Evolutionary conservation across 805 yeast species (phyloP).

Genomic region (Danielozyma ontarioensis): DNA sequence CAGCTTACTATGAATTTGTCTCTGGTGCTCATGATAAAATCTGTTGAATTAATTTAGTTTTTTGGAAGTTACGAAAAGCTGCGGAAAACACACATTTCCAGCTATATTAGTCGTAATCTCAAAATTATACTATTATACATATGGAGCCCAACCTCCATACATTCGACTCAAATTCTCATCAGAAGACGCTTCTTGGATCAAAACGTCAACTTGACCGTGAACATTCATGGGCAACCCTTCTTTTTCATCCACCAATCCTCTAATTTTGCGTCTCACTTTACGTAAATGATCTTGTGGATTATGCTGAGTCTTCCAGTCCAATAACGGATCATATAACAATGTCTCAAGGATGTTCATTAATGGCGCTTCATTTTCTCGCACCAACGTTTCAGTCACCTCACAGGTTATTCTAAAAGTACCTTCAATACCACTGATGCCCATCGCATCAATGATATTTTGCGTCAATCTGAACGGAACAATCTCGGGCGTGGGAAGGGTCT

Average conservation of each 20-base stretch:
- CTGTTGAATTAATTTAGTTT: too few relatives aligned
- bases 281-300: conserved; percentile 66
- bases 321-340: conserved; percentile 85
- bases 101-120: too few relatives aligned
- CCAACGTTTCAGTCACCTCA: conserved; percentile 71
- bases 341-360: conserved; percentile 89
- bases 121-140: conserved; percentile 20
- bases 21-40: too few relatives aligned
- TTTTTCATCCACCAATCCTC: conserved; percentile 72
- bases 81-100: too few relatives aligned
- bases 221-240: conserved; percentile 87
- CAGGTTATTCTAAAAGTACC: conserved; percentile 84
- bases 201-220: conserved; percentile 86
- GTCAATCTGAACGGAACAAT: conserved; percentile 92
- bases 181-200: conserved; percentile 78
- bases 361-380: conserved; percentile 76
- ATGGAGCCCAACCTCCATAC: conserved; percentile 88
- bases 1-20: too few relatives aligned
- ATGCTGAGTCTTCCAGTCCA: conserved; percentile 59
- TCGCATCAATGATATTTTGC: conserved; percentile 80
- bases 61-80: too few relatives aligned
- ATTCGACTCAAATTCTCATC: conserved; percentile 67
- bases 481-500: conserved; percentile 75
- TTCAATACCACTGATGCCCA: conserved; percentile 84
- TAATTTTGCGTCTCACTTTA: conserved; percentile 69